Conservation (phyloP, 768 basidiomycete species). For the Amanita jacksonii region DNA sequence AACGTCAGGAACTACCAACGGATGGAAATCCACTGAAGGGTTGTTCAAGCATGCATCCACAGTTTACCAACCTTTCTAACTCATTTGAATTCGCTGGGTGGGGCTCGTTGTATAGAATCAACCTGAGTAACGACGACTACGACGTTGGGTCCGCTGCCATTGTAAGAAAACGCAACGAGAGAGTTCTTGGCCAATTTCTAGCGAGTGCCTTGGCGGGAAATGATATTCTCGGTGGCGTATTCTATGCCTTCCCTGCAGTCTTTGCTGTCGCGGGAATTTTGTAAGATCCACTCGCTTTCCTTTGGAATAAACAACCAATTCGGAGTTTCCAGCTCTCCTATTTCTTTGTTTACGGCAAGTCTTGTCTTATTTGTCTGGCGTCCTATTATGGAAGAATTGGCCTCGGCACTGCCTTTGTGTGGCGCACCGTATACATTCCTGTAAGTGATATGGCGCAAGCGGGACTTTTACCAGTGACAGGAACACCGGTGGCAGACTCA, state of each 20-base stretch:
- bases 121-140: slow-evolving; percentile 35
- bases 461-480: no score
- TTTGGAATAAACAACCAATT: not conserved
- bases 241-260: slow-evolving; percentile 61
- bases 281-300: slow-evolving; percentile 16
- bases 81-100: slow-evolving; percentile 69
- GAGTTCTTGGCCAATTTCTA: slow-evolving; percentile 50
- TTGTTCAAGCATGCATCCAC: slow-evolving; percentile 35
- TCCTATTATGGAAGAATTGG: slow-evolving; percentile 67
- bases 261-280: slow-evolving; percentile 53
- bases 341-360: slow-evolving; percentile 56
- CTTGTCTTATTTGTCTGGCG: slow-evolving; percentile 61
- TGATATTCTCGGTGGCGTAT: slow-evolving; percentile 57
- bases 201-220: slow-evolving; percentile 62
- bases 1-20: slow-evolving; percentile 43
- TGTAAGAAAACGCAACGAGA: slow-evolving; percentile 20
- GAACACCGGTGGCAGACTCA: slow-evolving; percentile 29
- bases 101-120: slow-evolving; percentile 43
- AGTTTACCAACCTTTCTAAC: slow-evolving; percentile 51
- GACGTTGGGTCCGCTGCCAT: slow-evolving; percentile 23
- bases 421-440: slow-evolving; percentile 68
- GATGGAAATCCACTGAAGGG: slow-evolving; percentile 34
- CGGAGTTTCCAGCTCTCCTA: slow-evolving; percentile 41
- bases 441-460: no score
- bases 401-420: slow-evolving; percentile 55